A percentile compares a stretch with the other conserved stretches of the same genome.
Evolutionary conservation across 192 early-diverging fungal species (phyloP).

Genomic region (Podila clonocystis): DNA sequence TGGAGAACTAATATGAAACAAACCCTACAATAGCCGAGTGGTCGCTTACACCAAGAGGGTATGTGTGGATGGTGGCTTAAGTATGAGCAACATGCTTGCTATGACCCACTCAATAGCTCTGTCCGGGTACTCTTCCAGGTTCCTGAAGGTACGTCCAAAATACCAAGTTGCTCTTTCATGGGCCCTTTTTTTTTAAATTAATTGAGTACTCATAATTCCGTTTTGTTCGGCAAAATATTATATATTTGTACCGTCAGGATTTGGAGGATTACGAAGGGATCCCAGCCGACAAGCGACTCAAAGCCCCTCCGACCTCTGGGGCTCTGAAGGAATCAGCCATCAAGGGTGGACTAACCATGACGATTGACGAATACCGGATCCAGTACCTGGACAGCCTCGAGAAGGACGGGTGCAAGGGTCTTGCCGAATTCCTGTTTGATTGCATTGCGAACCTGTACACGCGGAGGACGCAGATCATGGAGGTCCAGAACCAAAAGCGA

Average conservation of each 20-base stretch:
- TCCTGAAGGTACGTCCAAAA: conserved; percentile 39
- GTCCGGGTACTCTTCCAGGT: conserved; percentile 52
- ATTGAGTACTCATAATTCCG: conserved; percentile 3
- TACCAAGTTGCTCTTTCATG: background rate
- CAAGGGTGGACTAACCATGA: conserved; percentile 43
- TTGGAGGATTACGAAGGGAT: conserved; percentile 16
- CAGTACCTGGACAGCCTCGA: conserved; percentile 52
- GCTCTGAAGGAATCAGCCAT: conserved; percentile 21
- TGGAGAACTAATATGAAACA: background rate
- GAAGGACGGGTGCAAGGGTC: conserved; percentile 40
- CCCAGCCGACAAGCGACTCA: conserved; percentile 23
- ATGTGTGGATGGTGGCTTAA: conserved; percentile 20
- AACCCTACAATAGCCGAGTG: conserved; percentile 8
- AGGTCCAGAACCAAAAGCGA: conserved; percentile 11
- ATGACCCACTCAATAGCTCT: conserved; percentile 52
- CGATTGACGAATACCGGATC: conserved; percentile 51
- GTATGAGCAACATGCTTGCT: conserved; percentile 28
- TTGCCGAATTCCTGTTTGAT: conserved; percentile 48
- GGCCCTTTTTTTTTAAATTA: background rate
- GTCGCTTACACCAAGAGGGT: conserved; percentile 12
- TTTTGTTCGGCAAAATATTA: background rate
- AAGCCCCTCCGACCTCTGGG: conserved; percentile 11
- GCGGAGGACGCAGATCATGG: conserved; percentile 25
- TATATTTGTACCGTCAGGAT: conserved; percentile 3
- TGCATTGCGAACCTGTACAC: conserved; percentile 30